Conservation (phyloP, 2,329 filamentous ascomycete genomes). For the Neofusicoccum cordaticola region DNA sequence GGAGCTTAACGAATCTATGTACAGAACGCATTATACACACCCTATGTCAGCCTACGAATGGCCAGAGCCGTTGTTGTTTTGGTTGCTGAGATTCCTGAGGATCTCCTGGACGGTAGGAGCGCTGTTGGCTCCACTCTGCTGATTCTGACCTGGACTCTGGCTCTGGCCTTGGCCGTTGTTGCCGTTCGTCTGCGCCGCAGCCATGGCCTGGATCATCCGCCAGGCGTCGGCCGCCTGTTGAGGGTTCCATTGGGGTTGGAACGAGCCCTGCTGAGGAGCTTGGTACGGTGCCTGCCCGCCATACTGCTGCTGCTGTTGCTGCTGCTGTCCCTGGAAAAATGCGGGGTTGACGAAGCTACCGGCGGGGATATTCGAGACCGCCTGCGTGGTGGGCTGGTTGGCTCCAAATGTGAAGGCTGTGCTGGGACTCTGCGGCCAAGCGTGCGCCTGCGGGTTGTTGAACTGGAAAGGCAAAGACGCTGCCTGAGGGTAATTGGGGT, state of each 20-base stretch:
- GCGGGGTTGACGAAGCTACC: constrained; percentile 34
- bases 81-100: constrained; percentile 3
- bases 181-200: constrained; percentile 5
- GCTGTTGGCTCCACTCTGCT: background rate
- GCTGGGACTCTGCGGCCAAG: constrained; percentile 14
- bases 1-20: background rate
- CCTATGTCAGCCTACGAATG: background rate
- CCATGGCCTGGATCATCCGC: constrained; percentile 13
- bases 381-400: constrained; percentile 18
- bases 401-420: constrained; percentile 1
- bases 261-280: background rate
- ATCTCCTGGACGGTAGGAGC: constrained; percentile 1
- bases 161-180: background rate
- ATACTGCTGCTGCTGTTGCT: constrained; percentile 9
- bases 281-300: background rate
- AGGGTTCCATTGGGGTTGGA: background rate
- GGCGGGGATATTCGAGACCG: constrained; percentile 20
- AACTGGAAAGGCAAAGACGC: constrained; percentile 11
- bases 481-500: background rate
- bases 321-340: constrained; percentile 26
- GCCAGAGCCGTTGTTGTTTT: background rate
- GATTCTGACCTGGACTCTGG: background rate
- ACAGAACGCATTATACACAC: background rate
- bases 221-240: constrained; percentile 13
- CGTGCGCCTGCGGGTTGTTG: constrained; percentile 15